phyloP scores from a whole-genome alignment of 495 filamentous ascomycete genomes.

The Emericellopsis terricola region DNA sequence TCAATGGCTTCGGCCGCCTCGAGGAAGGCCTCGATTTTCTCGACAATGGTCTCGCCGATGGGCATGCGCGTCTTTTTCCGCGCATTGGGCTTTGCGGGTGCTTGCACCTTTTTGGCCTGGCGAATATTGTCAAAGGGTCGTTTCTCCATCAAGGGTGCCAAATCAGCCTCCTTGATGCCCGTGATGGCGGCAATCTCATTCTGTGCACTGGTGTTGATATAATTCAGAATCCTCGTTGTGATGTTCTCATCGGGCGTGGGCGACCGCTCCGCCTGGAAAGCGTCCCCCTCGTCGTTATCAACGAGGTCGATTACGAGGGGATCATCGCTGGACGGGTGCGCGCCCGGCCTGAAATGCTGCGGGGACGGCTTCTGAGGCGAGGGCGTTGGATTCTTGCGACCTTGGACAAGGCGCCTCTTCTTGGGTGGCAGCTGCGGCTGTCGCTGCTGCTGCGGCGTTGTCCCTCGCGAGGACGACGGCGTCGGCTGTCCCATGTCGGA shows the following conservation, averaged over 20 bases:
- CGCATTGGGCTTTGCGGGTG: slow-evolving; percentile 16
- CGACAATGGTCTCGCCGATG: slow-evolving; percentile 22
- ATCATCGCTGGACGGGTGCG: neutral
- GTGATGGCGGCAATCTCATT: slow-evolving; percentile 65
- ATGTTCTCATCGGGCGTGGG: slow-evolving; percentile 4
- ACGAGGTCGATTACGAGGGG: slow-evolving; percentile 2
- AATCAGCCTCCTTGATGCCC: slow-evolving; percentile 44
- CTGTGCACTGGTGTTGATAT: slow-evolving; percentile 62
- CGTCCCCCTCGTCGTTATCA: slow-evolving; percentile 1
- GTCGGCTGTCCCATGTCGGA: no score
- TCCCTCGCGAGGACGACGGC: no score
- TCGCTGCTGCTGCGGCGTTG: no score
- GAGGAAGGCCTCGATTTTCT: slow-evolving; percentile 12
- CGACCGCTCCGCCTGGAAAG: slow-evolving; percentile 1
- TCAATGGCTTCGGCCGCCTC: slow-evolving; percentile 49
- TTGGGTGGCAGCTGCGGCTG: slow-evolving; percentile 14
- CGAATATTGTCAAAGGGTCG: slow-evolving; percentile 50
- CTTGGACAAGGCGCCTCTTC: slow-evolving; percentile 34
- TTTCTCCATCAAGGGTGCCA: slow-evolving; percentile 43
- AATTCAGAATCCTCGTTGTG: slow-evolving; percentile 42
- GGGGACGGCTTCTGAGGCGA: slow-evolving; percentile 1
- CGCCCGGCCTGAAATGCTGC: no score
- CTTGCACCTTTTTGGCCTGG: slow-evolving; percentile 42
- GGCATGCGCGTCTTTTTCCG: slow-evolving; percentile 15
- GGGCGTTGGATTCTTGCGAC: slow-evolving; percentile 29